Evolutionary conservation across 176 grass and related monocot species (phyloP), one percentile per base, ranked within the genome.

Genomic region (Stipa capillata): DNA sequence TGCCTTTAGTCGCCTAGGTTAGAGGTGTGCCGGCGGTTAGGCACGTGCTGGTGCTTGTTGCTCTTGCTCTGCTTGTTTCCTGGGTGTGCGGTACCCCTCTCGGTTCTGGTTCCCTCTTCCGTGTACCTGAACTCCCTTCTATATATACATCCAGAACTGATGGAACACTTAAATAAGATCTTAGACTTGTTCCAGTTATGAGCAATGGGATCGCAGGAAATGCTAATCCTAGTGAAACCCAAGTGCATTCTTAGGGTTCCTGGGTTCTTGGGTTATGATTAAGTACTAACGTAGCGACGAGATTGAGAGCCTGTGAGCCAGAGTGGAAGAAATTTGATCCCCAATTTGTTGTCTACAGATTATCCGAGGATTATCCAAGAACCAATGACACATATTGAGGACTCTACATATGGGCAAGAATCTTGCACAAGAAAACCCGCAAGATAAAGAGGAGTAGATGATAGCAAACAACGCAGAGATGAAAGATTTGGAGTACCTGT

Each of bases 401-500:
- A 17, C 41, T 56, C 47, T 57, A 6, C n/a, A 16, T 16, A 40
- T 11, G 17, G 17, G 39, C 37, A 12, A 32, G 21, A 79, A 80
- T 31, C 3, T 8, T 1, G 21, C 12, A 4, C 40, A 24, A n/a
- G 17, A 29, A 51, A 81, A 3, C 0, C 9, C 9, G 6, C 6
- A 11, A 2, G 37, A 42, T 20, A 59, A 43, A 76, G 54, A 60
- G 3, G 68, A 48, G 20, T n/a, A n/a, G n/a, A n/a, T 32, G 44
- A 50, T 44, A 4, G 11, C 24, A 8, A 54, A 53, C 2, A 54
- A n/a, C 27, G n/a, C 6, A 31, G 51, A 34, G 5, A 47, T 2
- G 17, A 17, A 10, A 60, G 34, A 50, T 51, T 52, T 15, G n/a
- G n/a, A n/a, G 23, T 84, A 89, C 87, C 82, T 80, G 50, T 23